A percentile compares a stretch with the other conserved stretches of the same genome.
These are phyloP conservation scores for Ophioceras dolichostomum DNA, from an alignment of 2,329 filamentous ascomycete genomes.

Conservation along the genomic window DNA sequence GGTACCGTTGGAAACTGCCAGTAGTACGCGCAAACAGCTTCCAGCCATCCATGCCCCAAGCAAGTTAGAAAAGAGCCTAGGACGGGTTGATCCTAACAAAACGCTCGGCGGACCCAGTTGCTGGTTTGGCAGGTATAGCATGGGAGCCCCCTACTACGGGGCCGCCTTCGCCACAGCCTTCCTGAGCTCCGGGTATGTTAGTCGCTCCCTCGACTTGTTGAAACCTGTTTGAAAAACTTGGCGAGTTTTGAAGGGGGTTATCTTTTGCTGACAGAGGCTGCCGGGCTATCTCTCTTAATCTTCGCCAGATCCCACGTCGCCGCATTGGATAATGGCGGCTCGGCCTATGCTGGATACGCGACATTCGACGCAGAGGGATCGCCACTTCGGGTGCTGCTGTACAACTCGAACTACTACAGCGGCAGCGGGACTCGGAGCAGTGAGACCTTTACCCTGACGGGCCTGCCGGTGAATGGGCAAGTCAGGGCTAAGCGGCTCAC, in stretches of 20 bases:
- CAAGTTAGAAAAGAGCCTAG: no score
- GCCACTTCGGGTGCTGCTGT: conserved; percentile 27
- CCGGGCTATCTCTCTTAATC: no score
- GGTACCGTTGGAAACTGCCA: conserved; percentile 39
- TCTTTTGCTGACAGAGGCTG: no score
- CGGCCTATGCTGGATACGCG: conserved; percentile 31
- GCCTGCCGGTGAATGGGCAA: conserved; percentile 16
- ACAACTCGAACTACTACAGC: conserved; percentile 30
- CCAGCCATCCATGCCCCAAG: no score
- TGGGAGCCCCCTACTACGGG: conserved; percentile 39
- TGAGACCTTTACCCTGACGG: conserved; percentile 28
- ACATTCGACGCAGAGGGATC: conserved; percentile 23
- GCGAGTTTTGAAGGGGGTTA: no score
- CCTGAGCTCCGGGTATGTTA: conserved; percentile 10
- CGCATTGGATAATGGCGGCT: conserved; percentile 28
- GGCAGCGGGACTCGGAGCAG: conserved; percentile 19
- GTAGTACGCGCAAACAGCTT: conserved; percentile 14
- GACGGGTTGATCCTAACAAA: no score
- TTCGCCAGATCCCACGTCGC: conserved; percentile 18
- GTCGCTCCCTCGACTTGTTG: no score
- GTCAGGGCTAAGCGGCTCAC: conserved; percentile 28
- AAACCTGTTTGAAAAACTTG: no score
- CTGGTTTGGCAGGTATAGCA: conserved; percentile 33
- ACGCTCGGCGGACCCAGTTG: no score
- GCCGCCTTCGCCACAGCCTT: conserved; percentile 33